Conservation (phyloP, 2,329 filamentous ascomycete species). For the Phoma herbarum region DNA sequence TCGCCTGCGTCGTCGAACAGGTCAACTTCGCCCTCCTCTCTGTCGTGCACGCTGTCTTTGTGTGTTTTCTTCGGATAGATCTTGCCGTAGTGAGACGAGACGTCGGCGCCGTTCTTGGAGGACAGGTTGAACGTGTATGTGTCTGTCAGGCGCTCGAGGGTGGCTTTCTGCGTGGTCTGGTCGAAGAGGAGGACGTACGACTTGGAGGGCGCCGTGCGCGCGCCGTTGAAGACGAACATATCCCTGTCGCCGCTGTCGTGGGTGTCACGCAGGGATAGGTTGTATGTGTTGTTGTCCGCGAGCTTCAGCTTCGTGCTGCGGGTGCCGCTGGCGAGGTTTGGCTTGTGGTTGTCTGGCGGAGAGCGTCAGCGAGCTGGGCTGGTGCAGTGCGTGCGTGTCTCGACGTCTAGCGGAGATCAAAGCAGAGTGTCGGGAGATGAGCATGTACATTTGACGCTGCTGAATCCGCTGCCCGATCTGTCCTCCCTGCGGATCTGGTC, state of each 20-base stretch:
- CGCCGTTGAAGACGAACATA: slow-evolving; percentile 53
- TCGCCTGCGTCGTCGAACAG: slow-evolving; percentile 45
- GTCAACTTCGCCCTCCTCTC: slow-evolving; percentile 39
- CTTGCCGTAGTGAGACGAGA: slow-evolving; percentile 73
- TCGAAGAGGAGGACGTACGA: slow-evolving; percentile 75
- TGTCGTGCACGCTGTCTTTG: slow-evolving; percentile 35
- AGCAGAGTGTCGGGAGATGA: background rate
- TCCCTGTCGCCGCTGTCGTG: slow-evolving; percentile 39
- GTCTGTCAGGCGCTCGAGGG: slow-evolving; percentile 83
- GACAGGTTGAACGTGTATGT: slow-evolving; percentile 87
- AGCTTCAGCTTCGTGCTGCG: slow-evolving; percentile 42
- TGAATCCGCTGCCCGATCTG: slow-evolving; percentile 28
- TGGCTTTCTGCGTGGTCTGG: slow-evolving; percentile 74
- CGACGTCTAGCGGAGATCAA: background rate
- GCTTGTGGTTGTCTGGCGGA: slow-evolving; percentile 57
- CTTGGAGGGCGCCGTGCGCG: slow-evolving; percentile 43
- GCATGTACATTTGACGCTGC: slow-evolving; percentile 47
- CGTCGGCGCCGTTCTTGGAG: slow-evolving; percentile 70
- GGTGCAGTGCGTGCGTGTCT: background rate
- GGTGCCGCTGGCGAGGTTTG: slow-evolving; percentile 43
- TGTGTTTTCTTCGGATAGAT: slow-evolving; percentile 56
- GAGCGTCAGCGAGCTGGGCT: background rate
- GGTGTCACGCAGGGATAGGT: slow-evolving; percentile 42
- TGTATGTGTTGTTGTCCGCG: slow-evolving; percentile 37
- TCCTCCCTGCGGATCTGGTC: slow-evolving; percentile 43